Base-by-base conservation (phyloP, 768 basidiomycete species). In the Phaeotremella skinneri region DNA sequence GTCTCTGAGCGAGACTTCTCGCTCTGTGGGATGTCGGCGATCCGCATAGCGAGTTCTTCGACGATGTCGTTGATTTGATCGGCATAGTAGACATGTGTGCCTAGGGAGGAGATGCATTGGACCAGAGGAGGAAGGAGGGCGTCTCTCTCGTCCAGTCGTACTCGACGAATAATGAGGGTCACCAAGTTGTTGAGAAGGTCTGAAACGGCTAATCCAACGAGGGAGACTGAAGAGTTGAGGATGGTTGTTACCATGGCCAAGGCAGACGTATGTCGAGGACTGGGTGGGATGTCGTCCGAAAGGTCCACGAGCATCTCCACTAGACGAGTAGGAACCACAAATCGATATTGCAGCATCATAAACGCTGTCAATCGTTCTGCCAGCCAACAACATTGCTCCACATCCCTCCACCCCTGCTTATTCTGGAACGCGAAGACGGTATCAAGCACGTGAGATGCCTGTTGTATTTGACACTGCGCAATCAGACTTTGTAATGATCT, bases 61-160 rank as follows among this genome's bases (percentile, higher is more conserved):
- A 90, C 85, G 43, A 96, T 84, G 71, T 96, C 93, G 70, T 91
- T 90, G 50, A 92, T 90, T 77, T 97, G 93, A 76, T 96, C 93
- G 37, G 90, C 88, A 72, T 97, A 97, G 79, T 96, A 93, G 54
- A 94, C 85, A 70, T 94, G 91, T 11, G 87, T 85, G 32, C 91
- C 91, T 11, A 97, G 80, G 0, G 91, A 89, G 2, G 87, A 81
- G 42, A 93, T 87, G 69, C 88, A 87, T 55, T 85, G 81, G 6
- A 92, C 87, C 52, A 92, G 74, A 6, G 82, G 76, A 0, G 85
- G 81, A 11, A 97, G 79, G 9, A 91, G 79, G 5, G 80, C 59
- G 66, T 93, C 91, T 11, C 83, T 78, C 0, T 83, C 79, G 58
- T 86, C 82, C 30, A 85, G 78, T 1, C 83, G 80, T 26, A 85